Percentiles rank a stretch among this genome's conserved stretches.
These are phyloP conservation scores for Sicyos edulis DNA, from an alignment of 306 rosid species.

Conservation along the genomic window DNA sequence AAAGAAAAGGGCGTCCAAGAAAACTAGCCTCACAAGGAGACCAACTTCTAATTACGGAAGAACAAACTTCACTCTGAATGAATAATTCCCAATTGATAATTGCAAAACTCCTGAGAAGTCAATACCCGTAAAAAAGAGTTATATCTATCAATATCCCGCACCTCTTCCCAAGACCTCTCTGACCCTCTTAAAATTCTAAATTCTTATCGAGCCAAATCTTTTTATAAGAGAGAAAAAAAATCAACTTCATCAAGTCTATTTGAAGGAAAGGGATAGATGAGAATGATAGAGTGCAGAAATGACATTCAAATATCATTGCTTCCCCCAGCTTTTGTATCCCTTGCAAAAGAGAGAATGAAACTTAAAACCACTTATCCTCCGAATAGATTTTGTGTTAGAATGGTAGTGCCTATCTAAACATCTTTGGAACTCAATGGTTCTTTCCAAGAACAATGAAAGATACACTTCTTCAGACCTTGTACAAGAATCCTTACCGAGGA, in stretches of 20 bases:
- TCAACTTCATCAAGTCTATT: neutral
- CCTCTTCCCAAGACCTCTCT: neutral
- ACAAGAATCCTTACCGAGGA: neutral
- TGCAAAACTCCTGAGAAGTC: neutral
- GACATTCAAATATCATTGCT: neutral
- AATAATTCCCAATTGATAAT: neutral
- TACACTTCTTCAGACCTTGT: neutral
- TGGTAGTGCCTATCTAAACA: neutral
- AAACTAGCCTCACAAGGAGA: neutral
- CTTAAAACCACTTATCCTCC: neutral
- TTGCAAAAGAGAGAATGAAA: neutral
- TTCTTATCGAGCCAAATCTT: neutral
- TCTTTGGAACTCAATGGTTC: neutral
- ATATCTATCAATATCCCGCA: neutral
- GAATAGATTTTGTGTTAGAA: neutral
- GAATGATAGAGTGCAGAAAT: neutral
- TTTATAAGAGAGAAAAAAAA: neutral
- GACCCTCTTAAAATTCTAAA: neutral
- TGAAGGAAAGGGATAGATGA: neutral
- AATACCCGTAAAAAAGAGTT: neutral
- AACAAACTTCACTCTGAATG: neutral
- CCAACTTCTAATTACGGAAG: neutral
- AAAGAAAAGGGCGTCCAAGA: neutral
- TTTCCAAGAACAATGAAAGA: neutral
- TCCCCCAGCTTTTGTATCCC: neutral